Percentiles rank a stretch among this genome's conserved stretches.
These are phyloP conservation scores for Peronospora belbahrii DNA, from an alignment of 352 stramenopile species.

Conservation along the genomic window DNA sequence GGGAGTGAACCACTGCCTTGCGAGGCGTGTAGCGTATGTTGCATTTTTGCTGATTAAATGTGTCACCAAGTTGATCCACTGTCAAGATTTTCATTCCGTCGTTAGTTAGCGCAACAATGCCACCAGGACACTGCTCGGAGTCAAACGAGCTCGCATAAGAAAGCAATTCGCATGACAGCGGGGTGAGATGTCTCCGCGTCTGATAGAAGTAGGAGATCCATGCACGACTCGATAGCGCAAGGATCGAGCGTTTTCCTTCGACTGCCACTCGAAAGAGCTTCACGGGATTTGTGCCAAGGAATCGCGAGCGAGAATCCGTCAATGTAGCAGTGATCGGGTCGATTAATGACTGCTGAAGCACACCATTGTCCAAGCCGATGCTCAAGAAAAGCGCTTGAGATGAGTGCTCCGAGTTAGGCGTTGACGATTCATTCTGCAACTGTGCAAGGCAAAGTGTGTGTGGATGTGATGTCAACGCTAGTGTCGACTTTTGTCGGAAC, in stretches of 20 bases:
- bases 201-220: slow-evolving; percentile 95
- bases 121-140: slow-evolving; percentile 93
- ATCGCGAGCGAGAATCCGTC: slow-evolving; percentile 87
- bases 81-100: slow-evolving; percentile 97
- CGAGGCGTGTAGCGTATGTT: slow-evolving; percentile 97
- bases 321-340: slow-evolving; percentile 83
- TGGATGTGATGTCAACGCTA: slow-evolving; percentile 76
- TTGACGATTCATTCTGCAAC: slow-evolving; percentile 69
- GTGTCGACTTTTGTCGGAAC: slow-evolving; percentile 79
- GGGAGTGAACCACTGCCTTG: slow-evolving; percentile 88
- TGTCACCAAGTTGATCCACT: slow-evolving; percentile 91
- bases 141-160: slow-evolving; percentile 94
- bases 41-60: slow-evolving; percentile 95
- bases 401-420: slow-evolving; percentile 39
- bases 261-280: slow-evolving; percentile 91
- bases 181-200: slow-evolving; percentile 87
- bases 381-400: slow-evolving; percentile 69
- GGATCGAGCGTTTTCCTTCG: slow-evolving; percentile 83
- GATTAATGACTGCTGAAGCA: slow-evolving; percentile 89
- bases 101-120: slow-evolving; percentile 93
- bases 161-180: slow-evolving; percentile 93
- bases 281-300: slow-evolving; percentile 92
- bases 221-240: slow-evolving; percentile 91
- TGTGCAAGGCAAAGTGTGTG: slow-evolving; percentile 76
- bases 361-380: slow-evolving; percentile 92